Conservation (phyloP, 169 alveolate genomes). For the Eimeria praecox region DNA sequence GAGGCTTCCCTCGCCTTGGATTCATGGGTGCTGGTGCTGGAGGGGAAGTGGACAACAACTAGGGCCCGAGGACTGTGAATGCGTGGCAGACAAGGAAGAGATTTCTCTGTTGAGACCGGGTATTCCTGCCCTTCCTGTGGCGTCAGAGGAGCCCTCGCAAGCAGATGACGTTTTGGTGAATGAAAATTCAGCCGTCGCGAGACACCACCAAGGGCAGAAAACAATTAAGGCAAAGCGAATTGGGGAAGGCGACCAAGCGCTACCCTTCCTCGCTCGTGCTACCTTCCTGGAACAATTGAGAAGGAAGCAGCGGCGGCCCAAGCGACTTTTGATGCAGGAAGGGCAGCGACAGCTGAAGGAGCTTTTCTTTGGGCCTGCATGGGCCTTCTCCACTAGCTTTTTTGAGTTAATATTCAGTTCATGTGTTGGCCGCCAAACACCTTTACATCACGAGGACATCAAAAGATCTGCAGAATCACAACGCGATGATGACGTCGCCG, state of each 20-base stretch:
- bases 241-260: neutral
- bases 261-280: neutral
- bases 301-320: neutral
- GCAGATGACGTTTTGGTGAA: neutral
- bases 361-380: neutral
- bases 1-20: neutral
- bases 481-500: neutral
- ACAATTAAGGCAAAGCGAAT: neutral
- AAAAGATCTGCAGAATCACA: neutral
- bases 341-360: neutral
- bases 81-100: neutral
- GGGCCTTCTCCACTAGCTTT: neutral
- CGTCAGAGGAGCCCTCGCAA: neutral
- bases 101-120: neutral
- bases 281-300: neutral
- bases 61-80: neutral
- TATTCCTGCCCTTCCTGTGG: neutral
- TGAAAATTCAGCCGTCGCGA: neutral
- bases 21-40: constrained; percentile 4
- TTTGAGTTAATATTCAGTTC: neutral
- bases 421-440: neutral
- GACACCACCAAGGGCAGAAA: neutral
- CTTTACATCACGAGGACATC: neutral
- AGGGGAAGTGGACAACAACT: neutral
- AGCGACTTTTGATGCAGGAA: neutral